Conservation (phyloP, 2,329 filamentous ascomycete genomes). For the Monilinia laxa region DNA sequence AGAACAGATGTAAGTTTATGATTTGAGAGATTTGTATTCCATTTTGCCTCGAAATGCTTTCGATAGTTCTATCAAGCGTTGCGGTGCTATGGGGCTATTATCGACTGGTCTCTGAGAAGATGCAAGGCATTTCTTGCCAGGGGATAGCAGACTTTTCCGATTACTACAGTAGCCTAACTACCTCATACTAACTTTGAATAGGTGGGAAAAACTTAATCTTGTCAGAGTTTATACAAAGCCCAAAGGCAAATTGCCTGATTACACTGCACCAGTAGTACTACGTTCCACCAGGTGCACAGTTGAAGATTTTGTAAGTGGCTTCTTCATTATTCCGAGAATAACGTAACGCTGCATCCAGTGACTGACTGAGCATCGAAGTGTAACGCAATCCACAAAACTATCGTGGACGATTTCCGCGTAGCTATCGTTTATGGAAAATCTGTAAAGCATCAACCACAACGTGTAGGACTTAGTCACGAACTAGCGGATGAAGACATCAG, state of each 20-base stretch:
- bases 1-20: slow-evolving; percentile 72
- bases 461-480: slow-evolving; percentile 87
- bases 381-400: slow-evolving; percentile 94
- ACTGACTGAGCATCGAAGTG: slow-evolving; percentile 58
- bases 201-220: slow-evolving; percentile 91
- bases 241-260: slow-evolving; percentile 92
- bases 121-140: slow-evolving; percentile 17
- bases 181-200: slow-evolving; percentile 37
- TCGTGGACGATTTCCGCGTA: slow-evolving; percentile 91
- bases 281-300: slow-evolving; percentile 80
- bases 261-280: slow-evolving; percentile 85
- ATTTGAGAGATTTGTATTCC: slow-evolving; percentile 9
- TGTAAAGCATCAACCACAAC: slow-evolving; percentile 97
- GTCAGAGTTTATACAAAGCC: slow-evolving; percentile 96
- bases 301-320: slow-evolving; percentile 85
- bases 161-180: neutral
- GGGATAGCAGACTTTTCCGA: neutral
- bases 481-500: slow-evolving; percentile 94
- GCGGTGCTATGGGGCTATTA: neutral
- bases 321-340: slow-evolving; percentile 19
- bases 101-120: slow-evolving; percentile 2
- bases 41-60: neutral
- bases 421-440: slow-evolving; percentile 97
- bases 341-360: slow-evolving; percentile 9
- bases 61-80: neutral